These are phyloP conservation scores for Coemansia sp. DNA, from an alignment of 192 early-diverging fungal species.

Conservation along the genomic window DNA sequence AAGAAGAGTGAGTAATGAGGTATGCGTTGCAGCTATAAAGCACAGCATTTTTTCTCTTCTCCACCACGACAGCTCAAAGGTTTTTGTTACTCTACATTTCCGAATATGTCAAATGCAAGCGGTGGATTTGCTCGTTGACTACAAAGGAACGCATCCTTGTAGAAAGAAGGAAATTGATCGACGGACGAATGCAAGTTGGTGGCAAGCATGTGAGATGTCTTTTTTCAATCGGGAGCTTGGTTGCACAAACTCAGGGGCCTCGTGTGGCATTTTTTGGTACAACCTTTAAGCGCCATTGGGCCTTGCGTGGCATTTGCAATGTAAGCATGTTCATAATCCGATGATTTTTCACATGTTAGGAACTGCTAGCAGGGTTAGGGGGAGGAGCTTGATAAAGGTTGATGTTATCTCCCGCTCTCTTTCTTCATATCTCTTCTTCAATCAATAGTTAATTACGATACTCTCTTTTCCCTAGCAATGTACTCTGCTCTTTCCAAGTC, in stretches of 20 bases:
- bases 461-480: not conserved
- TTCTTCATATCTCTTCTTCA: not conserved
- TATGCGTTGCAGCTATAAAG: too few relatives aligned
- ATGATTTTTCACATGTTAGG: not conserved
- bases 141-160: not conserved
- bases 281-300: too few relatives aligned
- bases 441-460: not conserved
- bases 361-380: not conserved
- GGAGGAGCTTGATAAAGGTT: not conserved
- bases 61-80: not conserved
- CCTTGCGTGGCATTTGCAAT: not conserved
- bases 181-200: not conserved
- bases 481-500: conserved; percentile 2
- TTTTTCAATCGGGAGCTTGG: not conserved
- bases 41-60: not conserved
- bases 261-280: not conserved
- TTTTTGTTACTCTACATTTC: not conserved
- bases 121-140: not conserved
- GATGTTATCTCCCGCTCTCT: not conserved
- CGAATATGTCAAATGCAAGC: not conserved
- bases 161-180: not conserved
- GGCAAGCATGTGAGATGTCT: not conserved
- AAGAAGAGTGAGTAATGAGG: not conserved
- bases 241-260: not conserved
- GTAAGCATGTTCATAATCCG: not conserved